A percentile compares a stretch with the other conserved stretches of the same genome.
These are phyloP conservation scores for Eucalyptus erythrocorys DNA, from an alignment of 345 rosid genomes.

Conservation along the genomic window DNA sequence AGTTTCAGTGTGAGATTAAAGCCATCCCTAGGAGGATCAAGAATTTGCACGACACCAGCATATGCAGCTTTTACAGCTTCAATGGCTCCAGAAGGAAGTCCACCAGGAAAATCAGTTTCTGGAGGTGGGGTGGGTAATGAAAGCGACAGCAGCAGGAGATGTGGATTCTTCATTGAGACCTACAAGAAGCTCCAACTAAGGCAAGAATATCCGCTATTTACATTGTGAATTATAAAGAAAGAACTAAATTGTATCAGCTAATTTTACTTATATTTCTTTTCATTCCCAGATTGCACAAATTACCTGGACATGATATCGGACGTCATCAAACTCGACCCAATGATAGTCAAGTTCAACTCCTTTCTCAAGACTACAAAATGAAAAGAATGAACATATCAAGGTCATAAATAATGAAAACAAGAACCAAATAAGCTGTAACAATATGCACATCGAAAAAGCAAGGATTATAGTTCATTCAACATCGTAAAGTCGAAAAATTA, in stretches of 20 bases:
- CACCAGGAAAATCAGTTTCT: constrained; percentile 62
- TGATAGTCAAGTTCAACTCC: constrained; percentile 85
- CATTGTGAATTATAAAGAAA: background rate
- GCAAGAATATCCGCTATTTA: background rate
- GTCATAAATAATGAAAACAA: background rate
- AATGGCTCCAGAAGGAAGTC: constrained; percentile 90
- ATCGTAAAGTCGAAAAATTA: background rate
- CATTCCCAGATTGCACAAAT: background rate
- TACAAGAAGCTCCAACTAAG: constrained; percentile 2
- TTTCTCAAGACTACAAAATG: constrained; percentile 59
- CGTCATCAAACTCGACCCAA: constrained; percentile 91
- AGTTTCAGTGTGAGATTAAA: constrained; percentile 87
- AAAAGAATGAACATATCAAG: background rate
- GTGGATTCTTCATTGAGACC: constrained; percentile 89
- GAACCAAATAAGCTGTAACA: background rate
- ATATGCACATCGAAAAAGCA: background rate
- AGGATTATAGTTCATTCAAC: background rate
- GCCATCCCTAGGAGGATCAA: constrained; percentile 98
- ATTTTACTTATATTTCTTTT: background rate
- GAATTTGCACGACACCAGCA: constrained; percentile 71
- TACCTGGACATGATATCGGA: constrained; percentile 96
- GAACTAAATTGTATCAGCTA: background rate
- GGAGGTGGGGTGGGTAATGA: constrained; percentile 87
- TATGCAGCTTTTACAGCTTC: constrained; percentile 89
- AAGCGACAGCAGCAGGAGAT: constrained; percentile 56